Conservation (phyloP, 768 basidiomycete genomes). For the Pisolithus albus region DNA sequence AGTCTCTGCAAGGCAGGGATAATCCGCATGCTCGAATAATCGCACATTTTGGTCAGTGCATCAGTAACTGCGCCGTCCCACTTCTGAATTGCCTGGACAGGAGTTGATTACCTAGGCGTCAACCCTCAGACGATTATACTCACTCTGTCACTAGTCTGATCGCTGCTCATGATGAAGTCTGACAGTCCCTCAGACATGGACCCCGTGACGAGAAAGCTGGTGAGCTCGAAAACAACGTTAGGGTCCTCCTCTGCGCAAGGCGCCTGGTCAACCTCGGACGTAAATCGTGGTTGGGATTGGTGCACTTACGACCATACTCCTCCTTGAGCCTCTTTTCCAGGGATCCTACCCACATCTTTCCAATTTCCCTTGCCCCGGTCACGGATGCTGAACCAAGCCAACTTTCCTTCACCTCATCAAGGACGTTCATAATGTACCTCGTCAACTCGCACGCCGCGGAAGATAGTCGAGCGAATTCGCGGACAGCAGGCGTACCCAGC, state of each 20-base stretch:
- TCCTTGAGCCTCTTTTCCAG: conserved; percentile 59
- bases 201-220: conserved; percentile 62
- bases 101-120: conserved; percentile 14
- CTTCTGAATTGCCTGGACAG: conserved; percentile 62
- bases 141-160: conserved; percentile 80
- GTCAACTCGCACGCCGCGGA: conserved; percentile 63
- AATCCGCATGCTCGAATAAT: conserved; percentile 63
- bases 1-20: conserved; percentile 72
- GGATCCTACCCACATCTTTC: conserved; percentile 63
- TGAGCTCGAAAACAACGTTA: conserved; percentile 64
- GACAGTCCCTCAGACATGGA: conserved; percentile 60
- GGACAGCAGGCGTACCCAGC: conserved; percentile 45
- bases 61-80: conserved; percentile 75
- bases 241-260: conserved; percentile 47
- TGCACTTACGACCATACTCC: conserved; percentile 58
- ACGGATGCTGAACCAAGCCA: conserved; percentile 70
- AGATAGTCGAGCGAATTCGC: conserved; percentile 67
- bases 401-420: conserved; percentile 62
- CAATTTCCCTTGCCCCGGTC: conserved; percentile 64
- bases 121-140: conserved; percentile 13
- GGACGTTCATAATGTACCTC: conserved; percentile 63
- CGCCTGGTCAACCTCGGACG: conserved; percentile 4
- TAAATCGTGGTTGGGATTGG: conserved; percentile 4
- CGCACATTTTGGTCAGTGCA: conserved; percentile 64
- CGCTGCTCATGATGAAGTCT: conserved; percentile 72